Evolutionary conservation across 495 filamentous ascomycete genomes (phyloP).

Genomic region (Penicillium antarcticum): DNA sequence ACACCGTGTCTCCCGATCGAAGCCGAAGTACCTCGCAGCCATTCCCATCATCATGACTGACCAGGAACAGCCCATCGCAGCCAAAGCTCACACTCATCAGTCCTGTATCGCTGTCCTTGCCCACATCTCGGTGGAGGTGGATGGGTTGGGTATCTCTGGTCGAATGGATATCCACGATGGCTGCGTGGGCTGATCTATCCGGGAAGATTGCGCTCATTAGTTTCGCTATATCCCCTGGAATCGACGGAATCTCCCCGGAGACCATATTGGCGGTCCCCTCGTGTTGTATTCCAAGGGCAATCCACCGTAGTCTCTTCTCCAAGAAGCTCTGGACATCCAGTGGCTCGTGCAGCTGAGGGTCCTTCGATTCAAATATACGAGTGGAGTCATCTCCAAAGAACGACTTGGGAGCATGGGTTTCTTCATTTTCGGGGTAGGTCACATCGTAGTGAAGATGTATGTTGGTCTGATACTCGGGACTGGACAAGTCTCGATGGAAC

Average conservation of each 20-base stretch:
- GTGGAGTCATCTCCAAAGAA: constrained; percentile 48
- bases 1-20: constrained; percentile 75
- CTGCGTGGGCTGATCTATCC: constrained; percentile 72
- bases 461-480: constrained; percentile 76
- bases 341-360: constrained; percentile 64
- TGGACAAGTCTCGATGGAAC: constrained; percentile 76
- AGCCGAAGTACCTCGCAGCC: constrained; percentile 61
- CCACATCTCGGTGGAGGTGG: constrained; percentile 90
- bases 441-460: constrained; percentile 79
- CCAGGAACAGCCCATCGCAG: constrained; percentile 77
- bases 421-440: constrained; percentile 53
- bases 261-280: constrained; percentile 88
- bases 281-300: constrained; percentile 91
- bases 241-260: constrained; percentile 65
- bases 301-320: constrained; percentile 80
- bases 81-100: constrained; percentile 84
- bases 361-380: constrained; percentile 54
- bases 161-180: constrained; percentile 87
- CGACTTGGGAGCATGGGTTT: constrained; percentile 23
- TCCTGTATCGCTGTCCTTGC: constrained; percentile 69
- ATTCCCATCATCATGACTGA: constrained; percentile 37
- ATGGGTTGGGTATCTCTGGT: constrained; percentile 83
- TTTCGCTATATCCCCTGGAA: constrained; percentile 67
- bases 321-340: constrained; percentile 63
- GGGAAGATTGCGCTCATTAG: constrained; percentile 67